These are phyloP conservation scores for Polyporus arcularius DNA, from an alignment of 768 basidiomycete genomes.

Conservation along the genomic window DNA sequence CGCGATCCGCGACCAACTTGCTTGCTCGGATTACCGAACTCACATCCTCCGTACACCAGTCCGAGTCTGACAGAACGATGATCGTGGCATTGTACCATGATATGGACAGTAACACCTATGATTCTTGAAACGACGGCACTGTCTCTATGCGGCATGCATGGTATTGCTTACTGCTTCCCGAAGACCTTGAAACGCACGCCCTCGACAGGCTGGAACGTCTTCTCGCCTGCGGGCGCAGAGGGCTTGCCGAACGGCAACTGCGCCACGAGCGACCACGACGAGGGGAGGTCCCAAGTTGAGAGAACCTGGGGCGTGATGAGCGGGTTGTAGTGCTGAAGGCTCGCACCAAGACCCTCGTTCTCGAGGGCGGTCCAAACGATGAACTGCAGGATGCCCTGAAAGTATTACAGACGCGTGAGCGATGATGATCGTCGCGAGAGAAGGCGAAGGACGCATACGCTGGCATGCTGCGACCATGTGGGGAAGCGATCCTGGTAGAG, in stretches of 20 bases:
- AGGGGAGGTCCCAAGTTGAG: constrained; percentile 22
- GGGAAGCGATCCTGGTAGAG: constrained; percentile 26
- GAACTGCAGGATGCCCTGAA: constrained; percentile 23
- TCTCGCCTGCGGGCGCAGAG: constrained; percentile 16
- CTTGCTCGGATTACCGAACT: too few species aligned
- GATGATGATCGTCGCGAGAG: not conserved
- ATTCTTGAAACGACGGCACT: too few species aligned
- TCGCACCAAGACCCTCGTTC: constrained; percentile 23
- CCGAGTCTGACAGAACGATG: too few species aligned
- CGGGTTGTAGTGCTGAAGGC: constrained; percentile 28
- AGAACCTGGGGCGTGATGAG: constrained; percentile 22
- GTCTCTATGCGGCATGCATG: not conserved
- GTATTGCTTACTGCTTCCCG: constrained; percentile 15
- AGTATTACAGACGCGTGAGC: not conserved
- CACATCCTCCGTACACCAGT: too few species aligned
- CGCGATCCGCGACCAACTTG: too few species aligned
- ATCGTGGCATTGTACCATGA: not conserved
- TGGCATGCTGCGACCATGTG: constrained; percentile 20
- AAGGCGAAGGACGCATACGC: constrained; percentile 5
- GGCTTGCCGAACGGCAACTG: constrained; percentile 25
- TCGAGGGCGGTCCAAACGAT: constrained; percentile 26
- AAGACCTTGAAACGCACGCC: constrained; percentile 23
- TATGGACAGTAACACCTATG: not conserved
- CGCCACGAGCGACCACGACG: constrained; percentile 20
- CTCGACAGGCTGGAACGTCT: constrained; percentile 21